A percentile compares a stretch with the other conserved stretches of the same genome.
phyloP scores from a whole-genome alignment of 345 rosid species.

The Salix caprea region DNA sequence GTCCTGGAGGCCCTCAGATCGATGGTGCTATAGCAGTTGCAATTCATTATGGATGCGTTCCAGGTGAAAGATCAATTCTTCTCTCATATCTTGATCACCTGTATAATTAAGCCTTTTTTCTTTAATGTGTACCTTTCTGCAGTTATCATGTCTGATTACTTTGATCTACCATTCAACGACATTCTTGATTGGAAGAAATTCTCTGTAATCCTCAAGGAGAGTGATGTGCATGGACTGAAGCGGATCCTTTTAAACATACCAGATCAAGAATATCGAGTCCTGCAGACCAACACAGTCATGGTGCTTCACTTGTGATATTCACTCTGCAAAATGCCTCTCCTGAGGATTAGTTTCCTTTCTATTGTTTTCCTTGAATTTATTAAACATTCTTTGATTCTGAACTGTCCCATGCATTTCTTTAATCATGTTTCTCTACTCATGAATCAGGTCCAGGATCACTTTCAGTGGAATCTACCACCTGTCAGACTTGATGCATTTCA shows the following conservation, averaged over 20 bases:
- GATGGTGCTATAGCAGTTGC: no score
- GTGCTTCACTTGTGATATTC: background rate
- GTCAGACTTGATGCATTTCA: background rate
- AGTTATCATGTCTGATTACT: conserved; percentile 14
- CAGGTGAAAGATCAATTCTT: no score
- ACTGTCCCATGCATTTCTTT: no score
- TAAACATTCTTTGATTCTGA: no score
- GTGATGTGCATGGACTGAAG: conserved; percentile 9
- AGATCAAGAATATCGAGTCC: background rate
- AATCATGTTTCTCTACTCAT: background rate
- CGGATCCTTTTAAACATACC: conserved; percentile 10
- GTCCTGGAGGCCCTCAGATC: no score
- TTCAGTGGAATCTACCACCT: background rate
- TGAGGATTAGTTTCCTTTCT: no score
- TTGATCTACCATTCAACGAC: conserved; percentile 21
- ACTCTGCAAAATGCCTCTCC: no score
- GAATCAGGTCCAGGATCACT: background rate
- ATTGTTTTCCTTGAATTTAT: no score
- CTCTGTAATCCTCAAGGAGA: conserved; percentile 14
- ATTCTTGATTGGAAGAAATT: conserved; percentile 18
- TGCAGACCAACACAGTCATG: conserved; percentile 6
- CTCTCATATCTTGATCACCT: no score
- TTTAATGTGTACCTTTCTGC: background rate
- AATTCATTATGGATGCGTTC: no score
- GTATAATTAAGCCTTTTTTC: no score